phyloP scores from a whole-genome alignment of 495 filamentous ascomycete species.

The Neurospora pannonica region DNA sequence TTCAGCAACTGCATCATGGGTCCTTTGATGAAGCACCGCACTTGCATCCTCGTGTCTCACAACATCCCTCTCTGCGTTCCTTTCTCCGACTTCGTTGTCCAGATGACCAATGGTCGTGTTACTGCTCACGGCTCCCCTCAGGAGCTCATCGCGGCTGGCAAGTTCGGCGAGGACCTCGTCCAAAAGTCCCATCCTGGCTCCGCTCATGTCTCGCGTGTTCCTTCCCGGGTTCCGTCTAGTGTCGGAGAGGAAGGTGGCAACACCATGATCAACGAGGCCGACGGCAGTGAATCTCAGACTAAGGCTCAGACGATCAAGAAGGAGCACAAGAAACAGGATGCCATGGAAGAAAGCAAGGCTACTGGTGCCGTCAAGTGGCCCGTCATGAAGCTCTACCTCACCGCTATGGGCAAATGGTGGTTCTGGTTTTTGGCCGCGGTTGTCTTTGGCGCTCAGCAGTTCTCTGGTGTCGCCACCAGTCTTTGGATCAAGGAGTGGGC shows the following conservation, averaged over 20 bases:
- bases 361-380: slow-evolving; percentile 76
- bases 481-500: slow-evolving; percentile 92
- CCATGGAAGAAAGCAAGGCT: slow-evolving; percentile 64
- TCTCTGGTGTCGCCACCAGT: slow-evolving; percentile 74
- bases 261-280: slow-evolving; percentile 35
- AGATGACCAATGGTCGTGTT: slow-evolving; percentile 80
- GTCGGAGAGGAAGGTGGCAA: slow-evolving; percentile 44
- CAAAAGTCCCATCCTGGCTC: slow-evolving; percentile 64
- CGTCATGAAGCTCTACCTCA: slow-evolving; percentile 76
- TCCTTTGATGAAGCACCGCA: slow-evolving; percentile 77
- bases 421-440: slow-evolving; percentile 73
- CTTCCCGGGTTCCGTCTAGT: slow-evolving; percentile 67
- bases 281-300: slow-evolving; percentile 22
- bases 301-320: slow-evolving; percentile 34
- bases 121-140: slow-evolving; percentile 63
- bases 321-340: slow-evolving; percentile 38
- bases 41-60: slow-evolving; percentile 96
- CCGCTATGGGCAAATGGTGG: slow-evolving; percentile 86
- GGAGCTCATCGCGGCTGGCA: slow-evolving; percentile 72
- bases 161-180: slow-evolving; percentile 68
- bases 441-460: slow-evolving; percentile 71
- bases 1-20: slow-evolving; percentile 88
- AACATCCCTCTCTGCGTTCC: slow-evolving; percentile 81
- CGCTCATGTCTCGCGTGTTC: slow-evolving; percentile 50
- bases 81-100: slow-evolving; percentile 66